These are phyloP conservation scores for Saccharata proteae DNA, from an alignment of 2,329 filamentous ascomycete species.

Conservation along the genomic window DNA sequence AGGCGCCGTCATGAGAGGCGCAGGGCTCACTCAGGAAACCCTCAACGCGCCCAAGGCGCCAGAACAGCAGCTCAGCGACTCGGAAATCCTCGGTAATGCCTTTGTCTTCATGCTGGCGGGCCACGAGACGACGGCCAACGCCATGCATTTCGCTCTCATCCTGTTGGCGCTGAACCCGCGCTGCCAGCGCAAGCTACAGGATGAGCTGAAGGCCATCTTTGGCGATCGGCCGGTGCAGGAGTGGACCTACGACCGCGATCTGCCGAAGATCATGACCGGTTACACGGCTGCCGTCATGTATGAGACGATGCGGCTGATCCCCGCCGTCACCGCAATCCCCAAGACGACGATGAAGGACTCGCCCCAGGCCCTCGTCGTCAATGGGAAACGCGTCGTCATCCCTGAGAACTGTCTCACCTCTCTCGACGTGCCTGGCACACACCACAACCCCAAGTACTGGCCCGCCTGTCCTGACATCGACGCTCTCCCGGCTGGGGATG, in stretches of 20 bases:
- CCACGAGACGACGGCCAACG: slow-evolving; percentile 70
- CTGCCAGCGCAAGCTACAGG: slow-evolving; percentile 54
- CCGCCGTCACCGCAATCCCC: slow-evolving; percentile 59
- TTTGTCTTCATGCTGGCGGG: slow-evolving; percentile 55
- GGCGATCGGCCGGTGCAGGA: slow-evolving; percentile 43
- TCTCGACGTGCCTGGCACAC: slow-evolving; percentile 35
- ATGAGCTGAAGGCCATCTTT: slow-evolving; percentile 56
- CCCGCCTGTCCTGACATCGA: slow-evolving; percentile 32
- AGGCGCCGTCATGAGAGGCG: slow-evolving; percentile 22
- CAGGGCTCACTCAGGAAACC: slow-evolving; percentile 16
- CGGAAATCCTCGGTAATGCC: slow-evolving; percentile 61
- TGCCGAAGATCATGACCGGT: slow-evolving; percentile 54
- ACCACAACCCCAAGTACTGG: slow-evolving; percentile 65
- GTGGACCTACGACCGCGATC: slow-evolving; percentile 60
- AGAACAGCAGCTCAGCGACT: slow-evolving; percentile 38
- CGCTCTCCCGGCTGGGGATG: slow-evolving; percentile 22
- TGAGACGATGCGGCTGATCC: slow-evolving; percentile 62
- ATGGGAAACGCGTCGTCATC: slow-evolving; percentile 46
- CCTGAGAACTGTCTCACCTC: slow-evolving; percentile 46
- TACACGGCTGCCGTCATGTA: slow-evolving; percentile 67
- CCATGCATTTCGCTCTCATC: slow-evolving; percentile 58
- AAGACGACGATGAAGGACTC: slow-evolving; percentile 41
- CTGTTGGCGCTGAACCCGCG: slow-evolving; percentile 54
- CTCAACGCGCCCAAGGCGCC: slow-evolving; percentile 11
- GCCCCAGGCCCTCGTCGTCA: slow-evolving; percentile 46